phyloP scores from a whole-genome alignment of 805 yeast genomes.

The Barnettozyma populi region DNA sequence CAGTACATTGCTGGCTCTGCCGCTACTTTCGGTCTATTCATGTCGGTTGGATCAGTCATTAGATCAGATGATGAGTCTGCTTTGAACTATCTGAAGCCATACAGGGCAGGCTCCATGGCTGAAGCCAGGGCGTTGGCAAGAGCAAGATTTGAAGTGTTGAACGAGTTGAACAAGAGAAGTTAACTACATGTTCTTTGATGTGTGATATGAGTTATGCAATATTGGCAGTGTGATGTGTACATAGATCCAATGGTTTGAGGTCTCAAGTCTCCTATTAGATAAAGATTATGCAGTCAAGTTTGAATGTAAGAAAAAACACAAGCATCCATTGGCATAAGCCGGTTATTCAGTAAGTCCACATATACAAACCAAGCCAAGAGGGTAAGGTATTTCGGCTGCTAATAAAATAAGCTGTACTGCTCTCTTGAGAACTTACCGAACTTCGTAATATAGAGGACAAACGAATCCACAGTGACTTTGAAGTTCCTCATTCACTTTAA shows the following conservation, averaged over 20 bases:
- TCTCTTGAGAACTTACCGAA: too few relatives aligned
- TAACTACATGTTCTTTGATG: constrained; percentile 1
- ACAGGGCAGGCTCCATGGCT: constrained; percentile 35
- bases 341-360: too few relatives aligned
- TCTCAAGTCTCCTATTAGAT: not conserved
- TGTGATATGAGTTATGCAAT: not conserved
- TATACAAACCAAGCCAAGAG: too few relatives aligned
- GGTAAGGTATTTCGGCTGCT: too few relatives aligned
- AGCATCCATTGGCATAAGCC: not conserved
- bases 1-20: constrained; percentile 96
- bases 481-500: too few relatives aligned
- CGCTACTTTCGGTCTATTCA: constrained; percentile 92
- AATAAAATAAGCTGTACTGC: too few relatives aligned
- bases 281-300: not conserved
- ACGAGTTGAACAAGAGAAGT: constrained; percentile 21
- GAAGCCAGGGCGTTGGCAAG: constrained; percentile 36
- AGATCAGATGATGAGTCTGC: constrained; percentile 53
- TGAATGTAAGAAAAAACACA: not conserved
- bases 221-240: not conserved
- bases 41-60: constrained; percentile 92
- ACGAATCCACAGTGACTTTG: too few relatives aligned
- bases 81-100: constrained; percentile 24
- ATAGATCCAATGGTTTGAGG: not conserved
- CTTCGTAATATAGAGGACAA: too few relatives aligned
- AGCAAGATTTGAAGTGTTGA: constrained; percentile 33